Base-by-base conservation (phyloP, 345 rosid genomes). In the Euclidium syriacum region DNA sequence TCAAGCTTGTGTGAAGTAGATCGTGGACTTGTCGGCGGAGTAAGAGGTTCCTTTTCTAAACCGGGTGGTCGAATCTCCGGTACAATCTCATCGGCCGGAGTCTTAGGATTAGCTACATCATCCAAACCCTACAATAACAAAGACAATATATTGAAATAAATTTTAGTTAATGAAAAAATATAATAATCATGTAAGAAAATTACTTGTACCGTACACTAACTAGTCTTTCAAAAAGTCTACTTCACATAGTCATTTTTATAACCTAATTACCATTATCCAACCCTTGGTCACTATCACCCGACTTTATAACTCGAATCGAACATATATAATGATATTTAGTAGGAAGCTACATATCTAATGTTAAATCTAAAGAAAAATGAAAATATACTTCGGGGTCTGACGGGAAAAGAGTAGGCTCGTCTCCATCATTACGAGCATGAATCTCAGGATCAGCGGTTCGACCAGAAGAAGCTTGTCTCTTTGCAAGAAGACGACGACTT, bases 51-150 rank as follows among this genome's bases (percentile, higher is more conserved):
- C 49, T 64, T 65, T 26, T 50, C 71, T 9, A 71, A 64, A 51
- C 75, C 70, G 6, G 75, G 71, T 26, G 71, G 71, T 71, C 65
- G 48, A 58, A 64, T 57, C 42, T 64, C 66, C 33, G 65, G 50
- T 42, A 56, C 55, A 25, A 11, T 7, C 35, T 71, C 71, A 57
- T 71, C 75, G 2, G 70, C 75, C 10, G 71, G 61, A 50, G 66
- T 64, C 66, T 71, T 71, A 0, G 75, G 75, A 42, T 71, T 71
- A 35, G 71, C 71, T 58, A 71, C 75, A 64, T 71, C 75, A 65
- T 71, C 75, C 70, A 71, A 41, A 42, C 75, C 75, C 75, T 71
- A 58, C 42, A 50, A 18, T 39, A 64, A 20, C 18, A 23, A 33
- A 1, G 42, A 26, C 26, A 16, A 61, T 25, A 35, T 52, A 59